These are phyloP conservation scores for Symbiodinium natans DNA, from an alignment of 73 alveolate species.

Conservation along the genomic window DNA sequence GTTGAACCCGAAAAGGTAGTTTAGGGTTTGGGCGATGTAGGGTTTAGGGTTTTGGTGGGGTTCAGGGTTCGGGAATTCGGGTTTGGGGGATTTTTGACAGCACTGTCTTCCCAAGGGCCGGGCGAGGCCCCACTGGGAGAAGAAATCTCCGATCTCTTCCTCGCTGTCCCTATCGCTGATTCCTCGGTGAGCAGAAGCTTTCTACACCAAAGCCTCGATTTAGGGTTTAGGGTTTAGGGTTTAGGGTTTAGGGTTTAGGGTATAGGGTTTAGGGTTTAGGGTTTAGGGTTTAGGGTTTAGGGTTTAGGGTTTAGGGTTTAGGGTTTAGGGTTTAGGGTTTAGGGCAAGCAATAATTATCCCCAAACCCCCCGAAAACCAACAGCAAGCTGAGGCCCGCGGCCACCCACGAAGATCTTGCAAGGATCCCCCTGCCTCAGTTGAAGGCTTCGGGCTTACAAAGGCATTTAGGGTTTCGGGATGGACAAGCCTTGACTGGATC, in stretches of 20 bases:
- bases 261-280: not conserved
- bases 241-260: not conserved
- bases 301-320: no score
- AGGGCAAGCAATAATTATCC: not conserved
- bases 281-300: no score
- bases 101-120: no score
- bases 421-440: slow-evolving; percentile 58
- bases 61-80: no score
- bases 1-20: no score
- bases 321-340: not conserved
- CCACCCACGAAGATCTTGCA: slow-evolving; percentile 74
- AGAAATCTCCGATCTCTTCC: slow-evolving; percentile 91
- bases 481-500: no score
- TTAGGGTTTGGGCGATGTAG: no score
- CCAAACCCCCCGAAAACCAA: not conserved
- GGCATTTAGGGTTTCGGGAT: not conserved
- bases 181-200: no score
- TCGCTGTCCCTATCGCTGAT: slow-evolving; percentile 80
- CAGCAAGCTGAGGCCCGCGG: not conserved
- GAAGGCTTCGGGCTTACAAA: not conserved
- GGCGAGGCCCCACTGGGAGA: slow-evolving; percentile 85
- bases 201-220: no score
- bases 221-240: not conserved
- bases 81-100: no score
- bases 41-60: no score